Evolutionary conservation across 2,329 filamentous ascomycete genomes (phyloP), one percentile per base, ranked within the genome.

Genomic region (Colletotrichum spaethianum): DNA sequence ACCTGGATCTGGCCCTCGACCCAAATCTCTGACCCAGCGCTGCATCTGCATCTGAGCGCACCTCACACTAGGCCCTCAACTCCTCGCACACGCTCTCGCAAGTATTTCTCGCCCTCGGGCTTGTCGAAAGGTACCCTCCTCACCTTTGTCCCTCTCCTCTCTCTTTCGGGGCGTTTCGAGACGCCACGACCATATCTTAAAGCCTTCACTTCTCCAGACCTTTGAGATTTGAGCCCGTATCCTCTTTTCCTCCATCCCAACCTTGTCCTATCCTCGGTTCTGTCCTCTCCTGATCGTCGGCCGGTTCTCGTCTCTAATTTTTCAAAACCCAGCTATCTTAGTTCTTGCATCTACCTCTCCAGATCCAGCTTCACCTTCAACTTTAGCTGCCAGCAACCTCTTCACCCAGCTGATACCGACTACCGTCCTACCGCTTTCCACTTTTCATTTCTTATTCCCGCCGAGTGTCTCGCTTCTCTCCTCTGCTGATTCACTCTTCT

Each of bases 211-310:
- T 60, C 57, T 69, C 69, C 65, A n/a, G 65, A 55, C 53, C 53
- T 50, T 36, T 12, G 8, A 9, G 20, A 42, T 56, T 38, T 23
- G 67, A 53, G 44, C 26, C 65, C 53, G 65, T 60, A 42, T 72
- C 44, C 59, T 46, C 56, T 62, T 23, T 26, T 23, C 44, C n/a
- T 36, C 36, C 20, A 14, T 18, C 12, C 8, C 18, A 11, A 62
- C 31, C 65, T 52, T 23, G 23, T 33, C 33, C 11, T 36, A 38
- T 36, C 64, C 28, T 53, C 57, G 69, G 53, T 60, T 69, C 52
- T 69, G 12, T 72, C 52, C 52, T 69, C 8, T 72, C 52, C 64
- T 62, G 65, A 72, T 72, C 59, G 69, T 69, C 65, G 59, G 59
- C 59, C 69, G 46, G 57, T 72, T 44, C 11, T 38, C 23, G 16